A percentile compares a stretch with the other conserved stretches of the same genome.
Evolutionary conservation across 2,329 filamentous ascomycete species (phyloP).

Genomic region (Neurospora crassa): DNA sequence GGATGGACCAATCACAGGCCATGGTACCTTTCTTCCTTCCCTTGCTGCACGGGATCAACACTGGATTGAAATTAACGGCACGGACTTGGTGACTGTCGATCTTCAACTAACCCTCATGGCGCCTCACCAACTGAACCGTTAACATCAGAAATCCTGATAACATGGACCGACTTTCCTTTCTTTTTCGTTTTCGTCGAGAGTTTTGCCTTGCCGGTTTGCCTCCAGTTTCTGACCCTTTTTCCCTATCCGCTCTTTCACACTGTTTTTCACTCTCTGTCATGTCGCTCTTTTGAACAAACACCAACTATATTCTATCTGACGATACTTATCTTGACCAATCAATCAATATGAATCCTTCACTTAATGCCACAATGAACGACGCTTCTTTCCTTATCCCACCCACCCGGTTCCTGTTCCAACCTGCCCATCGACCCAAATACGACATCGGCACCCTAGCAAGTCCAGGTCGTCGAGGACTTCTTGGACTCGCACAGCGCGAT

Average conservation of each 20-base stretch:
- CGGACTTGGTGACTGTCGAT: neutral
- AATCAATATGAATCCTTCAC: neutral
- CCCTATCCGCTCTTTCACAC: neutral
- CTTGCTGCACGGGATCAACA: neutral
- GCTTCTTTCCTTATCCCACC: neutral
- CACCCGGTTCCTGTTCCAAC: conserved; percentile 4
- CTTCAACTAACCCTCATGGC: neutral
- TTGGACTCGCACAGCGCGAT: neutral
- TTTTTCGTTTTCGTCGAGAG: neutral
- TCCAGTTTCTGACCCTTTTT: neutral
- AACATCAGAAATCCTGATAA: neutral
- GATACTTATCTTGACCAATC: neutral
- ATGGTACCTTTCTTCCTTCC: neutral
- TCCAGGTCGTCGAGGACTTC: neutral
- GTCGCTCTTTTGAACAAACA: neutral
- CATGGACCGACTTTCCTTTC: neutral
- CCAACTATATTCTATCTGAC: neutral
- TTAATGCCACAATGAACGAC: neutral
- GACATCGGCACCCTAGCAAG: neutral
- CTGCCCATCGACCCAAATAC: neutral
- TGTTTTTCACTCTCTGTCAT: neutral
- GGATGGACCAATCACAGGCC: neutral
- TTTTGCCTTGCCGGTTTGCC: neutral
- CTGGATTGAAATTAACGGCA: neutral
- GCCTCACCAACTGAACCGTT: neutral